These are phyloP conservation scores for Pleurozium schreberi DNA, from an alignment of 225 moss, liverwort and hornwort species.

Conservation along the genomic window DNA sequence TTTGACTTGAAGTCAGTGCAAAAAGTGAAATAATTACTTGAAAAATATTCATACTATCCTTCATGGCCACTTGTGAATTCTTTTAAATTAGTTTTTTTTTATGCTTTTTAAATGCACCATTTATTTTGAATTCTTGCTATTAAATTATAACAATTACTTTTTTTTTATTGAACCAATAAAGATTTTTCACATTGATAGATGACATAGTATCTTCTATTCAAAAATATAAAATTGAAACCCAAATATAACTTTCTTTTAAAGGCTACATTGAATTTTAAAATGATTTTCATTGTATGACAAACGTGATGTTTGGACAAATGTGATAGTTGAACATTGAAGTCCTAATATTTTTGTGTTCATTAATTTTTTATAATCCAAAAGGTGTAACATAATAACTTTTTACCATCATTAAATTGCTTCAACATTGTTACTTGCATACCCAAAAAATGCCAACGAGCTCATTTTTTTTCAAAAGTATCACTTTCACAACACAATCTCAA, in stretches of 20 bases:
- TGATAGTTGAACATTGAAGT: not conserved
- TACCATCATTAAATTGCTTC: not conserved
- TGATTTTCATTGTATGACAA: not conserved
- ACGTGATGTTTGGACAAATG: not conserved
- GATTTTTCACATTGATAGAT: not conserved
- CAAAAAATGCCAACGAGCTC: not conserved
- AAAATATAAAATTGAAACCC: not conserved
- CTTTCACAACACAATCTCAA: not conserved
- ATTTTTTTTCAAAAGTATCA: not conserved
- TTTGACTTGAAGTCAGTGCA: not conserved
- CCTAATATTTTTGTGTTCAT: not conserved
- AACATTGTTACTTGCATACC: accelerated
- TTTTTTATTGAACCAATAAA: not conserved
- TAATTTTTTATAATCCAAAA: not conserved
- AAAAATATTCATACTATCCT: not conserved
- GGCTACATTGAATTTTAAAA: not conserved
- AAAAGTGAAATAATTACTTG: not conserved
- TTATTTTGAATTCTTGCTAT: not conserved
- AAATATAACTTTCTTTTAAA: not conserved
- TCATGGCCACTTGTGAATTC: accelerated
- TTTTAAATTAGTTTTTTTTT: not conserved
- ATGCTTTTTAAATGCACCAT: not conserved
- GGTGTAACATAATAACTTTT: not conserved
- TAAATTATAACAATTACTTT: not conserved
- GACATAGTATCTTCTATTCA: no score